Evolutionary conservation across 805 yeast genomes (phyloP), one percentile per base, ranked within the genome.

Genomic region (Candida ascalaphidarum): DNA sequence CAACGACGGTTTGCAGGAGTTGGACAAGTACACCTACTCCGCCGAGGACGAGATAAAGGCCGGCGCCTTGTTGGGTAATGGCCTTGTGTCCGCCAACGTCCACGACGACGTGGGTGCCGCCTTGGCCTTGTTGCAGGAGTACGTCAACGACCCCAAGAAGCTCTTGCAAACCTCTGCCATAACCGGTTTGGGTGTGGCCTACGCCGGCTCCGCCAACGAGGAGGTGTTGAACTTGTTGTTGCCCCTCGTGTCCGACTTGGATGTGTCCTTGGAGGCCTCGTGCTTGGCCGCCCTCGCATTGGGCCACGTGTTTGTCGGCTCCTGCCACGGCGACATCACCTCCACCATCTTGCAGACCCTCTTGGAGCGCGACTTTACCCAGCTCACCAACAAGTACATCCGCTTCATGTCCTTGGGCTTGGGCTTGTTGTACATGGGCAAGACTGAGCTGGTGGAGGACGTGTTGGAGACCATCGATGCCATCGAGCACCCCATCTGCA

Each of bases 101-200:
- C 95, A 84, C 56, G 96, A 89, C 50, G 98, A 89, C 37, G 84
- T 88, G 23, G 97, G 86, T 39, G 89, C 96, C 2, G 89, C 96
- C 5, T 66, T 84, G 36, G 77, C 94, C 17, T 61, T 92, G 40
- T 68, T 92, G 38, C 85, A 78, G 54, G 97, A 89, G 38, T 83
- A 81, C 46, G 79, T 83, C 17, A 66, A 71, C 27, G 81, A 76
- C 41, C 55, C 76, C 7, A 76, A 74, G 39, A 66, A 71, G 34
- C 61, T 74, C 30, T 65, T 83, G 39, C 77, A 83, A 36, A 67
- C 86, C 4, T 72, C 96, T 6, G 84, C 97, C 4, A 81, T 92
- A 26, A 71, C 81, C 32, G 97, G 98, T 40, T 66, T 92, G 32
- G 96, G 97, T 26, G 71, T 92, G 42, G 89, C 97, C 1, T 92